Conservation (phyloP, 1,139 yeast species). For the Arxiozyma heterogenica region DNA sequence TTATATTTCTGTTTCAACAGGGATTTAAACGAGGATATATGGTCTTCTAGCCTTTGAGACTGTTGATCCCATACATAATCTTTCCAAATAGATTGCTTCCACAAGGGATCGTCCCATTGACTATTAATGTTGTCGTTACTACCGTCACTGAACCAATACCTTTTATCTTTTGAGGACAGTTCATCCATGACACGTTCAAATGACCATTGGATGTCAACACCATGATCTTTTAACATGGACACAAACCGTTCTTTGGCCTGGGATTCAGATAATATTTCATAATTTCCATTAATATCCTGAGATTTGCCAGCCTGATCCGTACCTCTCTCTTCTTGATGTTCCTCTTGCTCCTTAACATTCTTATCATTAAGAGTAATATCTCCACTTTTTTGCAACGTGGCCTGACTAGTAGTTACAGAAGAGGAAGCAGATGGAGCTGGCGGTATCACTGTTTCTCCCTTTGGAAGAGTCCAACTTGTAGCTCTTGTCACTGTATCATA, state of each 20-base stretch:
- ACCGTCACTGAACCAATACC: conserved; percentile 56
- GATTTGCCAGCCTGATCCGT: background rate
- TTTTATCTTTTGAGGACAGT: conserved; percentile 44
- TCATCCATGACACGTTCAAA: conserved; percentile 59
- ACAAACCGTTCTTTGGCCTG: conserved; percentile 40
- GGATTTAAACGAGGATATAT: background rate
- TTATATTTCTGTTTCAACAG: conserved; percentile 1
- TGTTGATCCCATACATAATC: conserved; percentile 1
- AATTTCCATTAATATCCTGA: background rate
- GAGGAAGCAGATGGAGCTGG: background rate
- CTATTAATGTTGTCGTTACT: background rate
- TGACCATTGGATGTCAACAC: conserved; percentile 69
- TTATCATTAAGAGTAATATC: conserved; percentile 60
- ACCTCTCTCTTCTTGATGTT: background rate
- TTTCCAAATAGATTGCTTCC: conserved; percentile 33
- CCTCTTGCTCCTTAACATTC: background rate
- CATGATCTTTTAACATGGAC: conserved; percentile 42
- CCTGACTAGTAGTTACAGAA: too few species aligned
- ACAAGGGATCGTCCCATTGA: conserved; percentile 41
- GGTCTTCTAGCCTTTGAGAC: conserved; percentile 1
- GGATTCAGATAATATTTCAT: conserved; percentile 16
- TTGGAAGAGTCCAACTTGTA: conserved; percentile 81
- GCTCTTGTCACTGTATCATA: conserved; percentile 57
- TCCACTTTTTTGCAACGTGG: conserved; percentile 41
- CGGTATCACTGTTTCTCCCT: conserved; percentile 35